Evolutionary conservation across 1,284 basidiomycete genomes (phyloP).

Genomic region (Caloboletus firmus): DNA sequence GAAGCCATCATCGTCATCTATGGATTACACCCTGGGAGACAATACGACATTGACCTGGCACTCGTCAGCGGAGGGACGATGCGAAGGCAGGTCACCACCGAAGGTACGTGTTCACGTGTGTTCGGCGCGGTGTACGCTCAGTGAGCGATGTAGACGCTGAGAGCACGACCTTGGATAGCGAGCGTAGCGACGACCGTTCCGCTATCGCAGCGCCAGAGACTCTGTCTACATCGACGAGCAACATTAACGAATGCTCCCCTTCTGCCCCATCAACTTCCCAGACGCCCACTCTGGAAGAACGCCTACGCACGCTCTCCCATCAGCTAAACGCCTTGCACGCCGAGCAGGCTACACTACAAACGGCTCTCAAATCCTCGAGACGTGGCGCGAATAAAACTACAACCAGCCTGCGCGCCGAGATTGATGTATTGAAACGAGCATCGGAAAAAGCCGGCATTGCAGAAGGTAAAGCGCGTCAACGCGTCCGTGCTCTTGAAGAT

Average conservation of each 20-base stretch:
- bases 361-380: constrained; percentile 64
- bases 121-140: constrained; percentile 14
- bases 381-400: constrained; percentile 75
- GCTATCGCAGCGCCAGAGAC: constrained; percentile 15
- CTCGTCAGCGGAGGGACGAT: constrained; percentile 63
- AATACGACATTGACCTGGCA: constrained; percentile 77
- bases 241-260: constrained; percentile 15
- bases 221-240: constrained; percentile 17
- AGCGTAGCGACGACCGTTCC: constrained; percentile 20
- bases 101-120: constrained; percentile 42
- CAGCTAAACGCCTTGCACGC: constrained; percentile 53
- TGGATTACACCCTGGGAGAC: constrained; percentile 74
- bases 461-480: constrained; percentile 70
- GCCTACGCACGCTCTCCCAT: constrained; percentile 58
- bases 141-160: constrained; percentile 23
- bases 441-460: constrained; percentile 66
- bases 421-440: constrained; percentile 69
- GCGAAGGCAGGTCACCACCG: constrained; percentile 62
- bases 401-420: constrained; percentile 69
- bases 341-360: constrained; percentile 60
- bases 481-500: constrained; percentile 74
- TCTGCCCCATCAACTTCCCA: constrained; percentile 27
- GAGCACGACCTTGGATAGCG: constrained; percentile 21
- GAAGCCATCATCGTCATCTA: constrained; percentile 81
- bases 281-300: constrained; percentile 54